These are phyloP conservation scores for Gastrolobium villosum DNA, from an alignment of 306 rosid species.

Conservation along the genomic window DNA sequence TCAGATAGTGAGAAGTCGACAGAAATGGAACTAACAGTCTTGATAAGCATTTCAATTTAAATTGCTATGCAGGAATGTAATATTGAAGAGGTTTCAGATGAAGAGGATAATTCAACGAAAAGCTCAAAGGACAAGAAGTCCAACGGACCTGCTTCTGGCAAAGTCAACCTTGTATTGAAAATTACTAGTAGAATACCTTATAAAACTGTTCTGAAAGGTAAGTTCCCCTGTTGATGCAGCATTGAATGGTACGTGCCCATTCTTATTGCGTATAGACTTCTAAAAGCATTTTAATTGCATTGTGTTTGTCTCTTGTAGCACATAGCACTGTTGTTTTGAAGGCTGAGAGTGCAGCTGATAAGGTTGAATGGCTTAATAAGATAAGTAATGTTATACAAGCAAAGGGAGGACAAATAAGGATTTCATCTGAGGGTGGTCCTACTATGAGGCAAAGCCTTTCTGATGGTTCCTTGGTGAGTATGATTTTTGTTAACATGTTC, in stretches of 20 bases:
- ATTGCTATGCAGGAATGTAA: conserved; percentile 77
- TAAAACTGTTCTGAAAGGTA: conserved; percentile 95
- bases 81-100: conserved; percentile 85
- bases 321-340: conserved; percentile 87
- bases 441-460: conserved; percentile 85
- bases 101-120: conserved; percentile 77
- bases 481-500: background rate
- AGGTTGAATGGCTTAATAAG: conserved; percentile 88
- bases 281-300: conserved; percentile 21
- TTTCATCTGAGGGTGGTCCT: conserved; percentile 78
- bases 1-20: background rate
- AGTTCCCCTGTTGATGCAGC: conserved; percentile 17
- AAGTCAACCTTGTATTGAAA: conserved; percentile 83
- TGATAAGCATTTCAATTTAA: conserved; percentile 32
- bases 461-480: conserved; percentile 95
- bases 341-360: conserved; percentile 86
- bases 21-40: conserved; percentile 15
- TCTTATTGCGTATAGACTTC: background rate
- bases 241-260: conserved; percentile 1
- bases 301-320: conserved; percentile 63
- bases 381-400: conserved; percentile 86
- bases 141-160: conserved; percentile 79
- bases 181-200: conserved; percentile 89
- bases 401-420: conserved; percentile 72
- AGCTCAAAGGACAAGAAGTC: conserved; percentile 94